Evolutionary conservation across 768 basidiomycete genomes (phyloP), one percentile per base, ranked within the genome.

Genomic region (Scleroderma citrinum): DNA sequence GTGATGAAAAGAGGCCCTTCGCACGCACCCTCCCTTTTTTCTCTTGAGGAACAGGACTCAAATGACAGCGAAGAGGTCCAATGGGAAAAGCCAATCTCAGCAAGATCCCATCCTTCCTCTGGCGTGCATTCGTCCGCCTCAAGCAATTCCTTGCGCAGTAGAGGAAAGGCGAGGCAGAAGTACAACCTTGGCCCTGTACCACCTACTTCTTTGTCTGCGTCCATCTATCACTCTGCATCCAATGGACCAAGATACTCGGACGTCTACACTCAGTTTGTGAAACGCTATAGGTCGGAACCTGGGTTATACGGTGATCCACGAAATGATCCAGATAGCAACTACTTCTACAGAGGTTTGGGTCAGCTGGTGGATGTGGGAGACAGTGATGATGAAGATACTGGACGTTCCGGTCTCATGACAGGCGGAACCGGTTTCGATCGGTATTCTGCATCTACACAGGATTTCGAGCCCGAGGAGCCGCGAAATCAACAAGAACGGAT

Each of bases 291-390:
- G 60, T 81, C 83, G 6, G 76, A 76, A 50, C 71, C 76, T n/a
- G 76, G 72, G 21, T 72, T 77, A 35, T 74, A 77, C 42, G 85
- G 85, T 51, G 85, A 89, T 64, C 77, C 81, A 20, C 77, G 83
- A 50, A 80, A 82, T 57, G 89, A 91, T 62, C 85, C 87, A n/a
- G 88, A 91, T 62, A 82, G 78, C 55, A 83, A 90, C 61, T 89
- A 87, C 65, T 85, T 83, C 64, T 82, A 87, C 61, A 75, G 80
- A 44, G 87, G 85, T 14, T 67, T 85, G 6, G 81, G 83, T 35
- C 76, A 87, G 54, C 76, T 78, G 5, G 76, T 82, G 56, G 84
- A 82, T 37, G 82, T 76, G 23, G 85, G 83, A 42, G 78, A 80
- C 49, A 88, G 83, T 56, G 87, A 90, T 49, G 89, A 92, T 52